Base-by-base conservation (phyloP, 2,329 filamentous ascomycete genomes). In the Diaporthe vexans region DNA sequence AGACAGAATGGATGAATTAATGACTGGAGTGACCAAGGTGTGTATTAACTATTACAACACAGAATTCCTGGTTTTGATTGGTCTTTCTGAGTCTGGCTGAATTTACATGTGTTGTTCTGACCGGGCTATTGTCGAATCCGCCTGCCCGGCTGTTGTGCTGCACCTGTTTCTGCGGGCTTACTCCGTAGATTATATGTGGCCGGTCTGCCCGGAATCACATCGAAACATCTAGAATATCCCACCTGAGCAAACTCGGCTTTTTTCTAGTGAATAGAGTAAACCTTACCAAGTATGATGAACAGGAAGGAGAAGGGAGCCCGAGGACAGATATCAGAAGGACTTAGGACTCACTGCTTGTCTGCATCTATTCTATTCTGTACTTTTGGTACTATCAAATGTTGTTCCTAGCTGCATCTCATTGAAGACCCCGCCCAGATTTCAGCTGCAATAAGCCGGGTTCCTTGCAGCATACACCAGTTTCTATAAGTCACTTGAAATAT, bases 211-310 rank as follows among this genome's bases (percentile, higher is more conserved):
- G 24, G 63, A 68, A 54, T 21, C 63, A 4, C 54, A 21, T 54
- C 26, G 69, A 61, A 61, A 6, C 63, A 13, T 26, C 48, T 54
- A 24, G 69, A 61, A 61, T 68, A 24, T 68, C 40, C 17, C 24
- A 63, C n/a, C 1, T 13, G 13, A 17, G 29, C 15, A 21, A 51
- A 70, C 52, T 17, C 24, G 26, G 11, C 11, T 48, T 26, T 35
- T 35, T 21, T 26, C 15, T 19, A 11, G 15, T 33, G 26, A 33
- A 33, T 33, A 8, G 2, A 52, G 4, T 6, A 52, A 4, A 3
- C 19, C 11, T 33, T 21, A 26, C 56, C 11, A 37, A 24, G n/a
- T 4, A 37, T 9, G 10, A 13, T 37, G 4, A 24, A 29, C n/a
- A 52, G 4, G 29, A 37, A 35, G 21, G 26, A 15, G 8, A 26